Evolutionary conservation across 805 yeast species (phyloP).

Genomic region (Brettanomyces anomalus): DNA sequence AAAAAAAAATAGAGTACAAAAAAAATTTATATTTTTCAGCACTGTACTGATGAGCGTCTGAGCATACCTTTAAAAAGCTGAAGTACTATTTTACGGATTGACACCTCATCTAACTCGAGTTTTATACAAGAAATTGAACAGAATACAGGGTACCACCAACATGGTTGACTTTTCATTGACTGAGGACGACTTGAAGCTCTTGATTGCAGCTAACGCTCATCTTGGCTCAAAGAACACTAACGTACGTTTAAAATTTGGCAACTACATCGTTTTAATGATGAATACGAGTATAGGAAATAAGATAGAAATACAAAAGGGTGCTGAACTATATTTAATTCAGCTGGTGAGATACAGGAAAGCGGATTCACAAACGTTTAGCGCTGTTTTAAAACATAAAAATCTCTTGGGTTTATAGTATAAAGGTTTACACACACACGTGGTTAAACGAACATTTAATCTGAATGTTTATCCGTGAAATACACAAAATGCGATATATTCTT

Average conservation of each 20-base stretch:
- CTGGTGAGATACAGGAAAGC: too few relatives aligned
- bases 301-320: too few relatives aligned
- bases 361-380: too few relatives aligned
- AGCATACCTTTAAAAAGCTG: not conserved
- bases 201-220: constrained; percentile 99
- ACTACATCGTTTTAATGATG: too few relatives aligned
- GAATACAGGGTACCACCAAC: constrained; percentile 10
- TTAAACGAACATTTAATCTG: too few relatives aligned
- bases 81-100: not conserved
- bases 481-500: too few relatives aligned
- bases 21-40: constrained; percentile 1
- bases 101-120: not conserved
- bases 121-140: constrained; percentile 1
- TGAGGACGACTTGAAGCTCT: constrained; percentile 97
- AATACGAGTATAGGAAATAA: too few relatives aligned
- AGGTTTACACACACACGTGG: too few relatives aligned
- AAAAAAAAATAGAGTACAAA: constrained; percentile 1
- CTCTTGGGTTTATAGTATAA: too few relatives aligned
- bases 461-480: too few relatives aligned
- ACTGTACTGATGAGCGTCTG: not conserved
- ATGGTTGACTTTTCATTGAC: constrained; percentile 41
- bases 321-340: too few relatives aligned
- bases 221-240: constrained; percentile 99
- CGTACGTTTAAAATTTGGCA: constrained; percentile 45
- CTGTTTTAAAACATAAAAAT: too few relatives aligned